phyloP scores from a whole-genome alignment of 169 alveolate species.

The Plasmodium cynomolgi region DNA sequence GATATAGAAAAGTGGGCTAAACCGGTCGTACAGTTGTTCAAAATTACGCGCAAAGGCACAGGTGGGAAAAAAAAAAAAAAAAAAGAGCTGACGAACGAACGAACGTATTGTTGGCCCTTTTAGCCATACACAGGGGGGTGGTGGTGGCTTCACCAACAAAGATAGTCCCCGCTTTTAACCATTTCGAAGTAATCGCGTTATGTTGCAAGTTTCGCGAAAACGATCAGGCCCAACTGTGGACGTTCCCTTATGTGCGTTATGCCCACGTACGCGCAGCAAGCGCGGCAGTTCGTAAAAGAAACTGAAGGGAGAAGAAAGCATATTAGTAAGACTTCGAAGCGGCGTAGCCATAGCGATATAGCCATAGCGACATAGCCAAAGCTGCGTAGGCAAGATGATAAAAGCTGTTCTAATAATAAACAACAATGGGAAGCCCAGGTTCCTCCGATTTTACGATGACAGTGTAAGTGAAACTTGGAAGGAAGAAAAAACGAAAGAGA shows the following conservation, averaged over 20 bases:
- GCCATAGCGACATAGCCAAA: not conserved
- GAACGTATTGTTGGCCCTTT: not conserved
- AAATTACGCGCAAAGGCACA: not conserved
- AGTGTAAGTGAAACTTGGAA: conserved; percentile 40
- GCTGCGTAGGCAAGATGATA: conserved; percentile 79
- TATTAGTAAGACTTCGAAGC: not conserved
- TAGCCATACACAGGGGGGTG: not conserved
- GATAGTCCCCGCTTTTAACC: not conserved
- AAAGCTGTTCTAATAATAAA: conserved; percentile 86
- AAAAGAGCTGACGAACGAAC: not conserved
- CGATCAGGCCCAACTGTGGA: not conserved
- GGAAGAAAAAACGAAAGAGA: not conserved
- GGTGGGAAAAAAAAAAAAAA: not conserved
- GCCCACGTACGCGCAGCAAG: not conserved
- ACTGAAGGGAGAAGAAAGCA: not conserved
- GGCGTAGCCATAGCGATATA: not conserved
- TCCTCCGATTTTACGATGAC: conserved; percentile 88
- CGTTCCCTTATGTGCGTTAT: not conserved
- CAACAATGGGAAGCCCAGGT: conserved; percentile 88
- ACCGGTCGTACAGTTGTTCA: not conserved
- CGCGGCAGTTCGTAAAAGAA: not conserved
- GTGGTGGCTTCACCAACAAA: not conserved
- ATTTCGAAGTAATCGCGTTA: not conserved
- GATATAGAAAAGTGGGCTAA: not conserved
- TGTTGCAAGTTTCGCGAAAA: not conserved